These are phyloP conservation scores for Metschnikowia orientalis DNA, from an alignment of 805 yeast species.

Conservation along the genomic window DNA sequence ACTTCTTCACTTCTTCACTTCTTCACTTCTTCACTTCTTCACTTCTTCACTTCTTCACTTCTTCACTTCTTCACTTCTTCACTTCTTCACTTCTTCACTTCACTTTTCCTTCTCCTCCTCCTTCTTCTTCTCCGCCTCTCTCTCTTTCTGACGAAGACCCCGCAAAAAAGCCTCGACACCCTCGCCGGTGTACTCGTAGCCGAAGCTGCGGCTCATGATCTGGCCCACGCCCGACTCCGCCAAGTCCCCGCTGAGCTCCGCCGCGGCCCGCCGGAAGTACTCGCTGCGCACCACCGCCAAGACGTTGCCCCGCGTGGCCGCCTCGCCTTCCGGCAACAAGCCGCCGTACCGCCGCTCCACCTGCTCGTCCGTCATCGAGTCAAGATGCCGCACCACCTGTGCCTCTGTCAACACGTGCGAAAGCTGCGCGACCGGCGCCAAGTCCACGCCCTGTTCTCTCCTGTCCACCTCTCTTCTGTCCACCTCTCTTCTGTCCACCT, in stretches of 20 bases:
- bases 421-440: conserved; percentile 13
- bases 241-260: conserved; percentile 41
- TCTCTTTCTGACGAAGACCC: conserved; percentile 33
- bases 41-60: neutral
- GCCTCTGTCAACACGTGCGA: conserved; percentile 32
- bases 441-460: no score
- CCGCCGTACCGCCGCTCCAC: conserved; percentile 21
- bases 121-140: neutral
- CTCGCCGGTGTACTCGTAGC: conserved; percentile 50
- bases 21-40: neutral
- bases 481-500: no score
- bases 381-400: conserved; percentile 30
- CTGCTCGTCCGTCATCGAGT: conserved; percentile 29
- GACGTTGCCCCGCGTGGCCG: conserved; percentile 35
- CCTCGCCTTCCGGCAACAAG: conserved; percentile 42
- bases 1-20: no score
- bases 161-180: conserved; percentile 48
- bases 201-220: conserved; percentile 45
- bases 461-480: no score
- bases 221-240: conserved; percentile 42
- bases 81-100: neutral
- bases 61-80: neutral
- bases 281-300: conserved; percentile 44
- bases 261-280: conserved; percentile 42
- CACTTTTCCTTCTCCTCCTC: neutral